These are phyloP conservation scores for Phytophthora litchii DNA, from an alignment of 352 stramenopile species.

Conservation along the genomic window DNA sequence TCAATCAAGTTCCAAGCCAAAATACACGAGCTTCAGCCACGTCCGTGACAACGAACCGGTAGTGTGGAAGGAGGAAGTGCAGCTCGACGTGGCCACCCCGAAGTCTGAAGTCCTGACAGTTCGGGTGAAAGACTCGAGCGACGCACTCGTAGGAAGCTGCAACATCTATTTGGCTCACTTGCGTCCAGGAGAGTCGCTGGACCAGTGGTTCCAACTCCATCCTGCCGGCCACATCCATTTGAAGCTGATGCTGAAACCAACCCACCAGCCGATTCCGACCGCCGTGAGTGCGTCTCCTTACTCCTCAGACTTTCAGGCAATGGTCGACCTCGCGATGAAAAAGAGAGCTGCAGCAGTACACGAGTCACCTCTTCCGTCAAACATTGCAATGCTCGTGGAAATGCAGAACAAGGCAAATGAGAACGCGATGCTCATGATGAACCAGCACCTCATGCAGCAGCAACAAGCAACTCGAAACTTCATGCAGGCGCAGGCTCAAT, in stretches of 20 bases:
- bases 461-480: conserved; percentile 5
- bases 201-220: conserved; percentile 55
- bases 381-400: conserved; percentile 17
- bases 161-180: conserved; percentile 51
- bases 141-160: conserved; percentile 43
- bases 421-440: conserved; percentile 13
- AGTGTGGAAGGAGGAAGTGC: conserved; percentile 31
- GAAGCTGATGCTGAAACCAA: conserved; percentile 32
- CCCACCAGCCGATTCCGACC: conserved; percentile 6
- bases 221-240: conserved; percentile 45
- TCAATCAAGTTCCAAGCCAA: conserved; percentile 11
- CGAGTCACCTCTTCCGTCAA: conserved; percentile 6
- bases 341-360: conserved; percentile 13
- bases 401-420: conserved; percentile 19
- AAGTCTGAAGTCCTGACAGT: conserved; percentile 22
- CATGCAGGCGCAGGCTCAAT: conserved; percentile 9
- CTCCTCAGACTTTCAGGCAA: conserved; percentile 10
- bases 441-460: conserved; percentile 19
- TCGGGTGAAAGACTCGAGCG: conserved; percentile 24
- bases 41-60: not conserved
- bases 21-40: conserved; percentile 20
- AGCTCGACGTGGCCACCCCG: conserved; percentile 13
- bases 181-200: conserved; percentile 27
- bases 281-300: conserved; percentile 11
- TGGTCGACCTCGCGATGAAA: conserved; percentile 18